Evolutionary conservation across 1,139 yeast genomes (phyloP).

Genomic region (Saccharomyces pastorianus): DNA sequence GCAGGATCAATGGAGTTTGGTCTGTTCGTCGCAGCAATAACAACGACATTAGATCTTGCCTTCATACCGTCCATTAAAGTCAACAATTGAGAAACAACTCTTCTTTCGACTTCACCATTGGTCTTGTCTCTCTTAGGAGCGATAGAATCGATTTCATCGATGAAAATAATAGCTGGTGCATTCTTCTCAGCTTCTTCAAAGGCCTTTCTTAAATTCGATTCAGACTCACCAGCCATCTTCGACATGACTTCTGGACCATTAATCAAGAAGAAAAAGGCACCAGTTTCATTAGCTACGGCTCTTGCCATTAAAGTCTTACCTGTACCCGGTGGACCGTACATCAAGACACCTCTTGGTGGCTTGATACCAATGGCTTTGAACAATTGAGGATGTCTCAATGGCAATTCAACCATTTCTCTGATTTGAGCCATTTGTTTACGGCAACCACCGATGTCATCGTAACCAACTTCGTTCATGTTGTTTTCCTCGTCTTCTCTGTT

Average conservation of each 20-base stretch:
- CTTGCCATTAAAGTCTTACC: conserved; percentile 73
- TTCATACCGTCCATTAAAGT: conserved; percentile 99
- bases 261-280: conserved; percentile 94
- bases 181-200: conserved; percentile 98
- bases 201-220: conserved; percentile 92
- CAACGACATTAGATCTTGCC: conserved; percentile 94
- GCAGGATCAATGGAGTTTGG: conserved; percentile 99
- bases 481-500: conserved; percentile 98
- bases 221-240: conserved; percentile 99
- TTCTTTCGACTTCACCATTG: conserved; percentile 96
- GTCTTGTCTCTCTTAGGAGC: conserved; percentile 99
- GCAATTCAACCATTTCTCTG: conserved; percentile 92
- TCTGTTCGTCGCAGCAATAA: conserved; percentile 91
- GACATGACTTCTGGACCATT: conserved; percentile 99
- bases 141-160: conserved; percentile 96
- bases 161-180: conserved; percentile 93
- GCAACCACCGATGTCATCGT: conserved; percentile 98
- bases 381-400: conserved; percentile 93
- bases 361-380: conserved; percentile 95
- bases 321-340: conserved; percentile 89
- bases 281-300: conserved; percentile 98
- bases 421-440: conserved; percentile 98
- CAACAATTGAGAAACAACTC: conserved; percentile 94
- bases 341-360: conserved; percentile 93
- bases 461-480: conserved; percentile 85